Base-by-base conservation (phyloP, 352 stramenopile genomes). In the Phytophthora brassicae region DNA sequence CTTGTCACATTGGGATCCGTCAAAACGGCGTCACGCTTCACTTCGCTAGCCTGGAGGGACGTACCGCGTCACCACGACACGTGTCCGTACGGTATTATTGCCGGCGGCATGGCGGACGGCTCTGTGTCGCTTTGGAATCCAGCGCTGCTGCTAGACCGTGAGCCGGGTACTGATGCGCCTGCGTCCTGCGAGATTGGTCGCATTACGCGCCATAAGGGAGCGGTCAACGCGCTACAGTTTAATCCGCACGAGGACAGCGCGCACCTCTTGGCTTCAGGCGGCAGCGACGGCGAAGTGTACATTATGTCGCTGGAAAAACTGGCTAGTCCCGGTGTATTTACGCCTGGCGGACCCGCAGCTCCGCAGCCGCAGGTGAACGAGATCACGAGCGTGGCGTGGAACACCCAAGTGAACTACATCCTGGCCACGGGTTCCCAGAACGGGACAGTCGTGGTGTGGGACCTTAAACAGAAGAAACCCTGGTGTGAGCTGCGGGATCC, bases 341-440 rank as follows among this genome's bases (percentile, higher is more conserved):
- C 85, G 39, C 91, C 91, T 11, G 88, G 88, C 57, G 89, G 74
- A 4, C 83, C 80, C 43, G 76, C 75, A 41, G 62, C 82, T 0
- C 66, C 75, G 0, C 79, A 88, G 60, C 58, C 85, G 48, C 86
- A 90, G 56, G 75, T 80, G 35, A 95, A 94, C 49, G 86, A 95
- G 71, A 95, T 95, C 64, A 94, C 83, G 23, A 92, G 86, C 59
- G 81, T 99, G 20, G 89, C 96, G 4, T 99, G 97, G 97, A 99
- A 99, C 74, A 97, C 96, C 20, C 90, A 98, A 68, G 97, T 99
- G 23, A 90, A 96, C 53, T 98, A 99, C 76, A 99, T 99, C 70
- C 63, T 99, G 14, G 96, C 96, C 17, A 98, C 94, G 13, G 92
- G 92, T 13, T 90, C 91, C 47, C 81, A 94, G 66, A 97, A 98